Conservation (phyloP, 2,329 filamentous ascomycete species). For the Aspergillus amoenus region DNA sequence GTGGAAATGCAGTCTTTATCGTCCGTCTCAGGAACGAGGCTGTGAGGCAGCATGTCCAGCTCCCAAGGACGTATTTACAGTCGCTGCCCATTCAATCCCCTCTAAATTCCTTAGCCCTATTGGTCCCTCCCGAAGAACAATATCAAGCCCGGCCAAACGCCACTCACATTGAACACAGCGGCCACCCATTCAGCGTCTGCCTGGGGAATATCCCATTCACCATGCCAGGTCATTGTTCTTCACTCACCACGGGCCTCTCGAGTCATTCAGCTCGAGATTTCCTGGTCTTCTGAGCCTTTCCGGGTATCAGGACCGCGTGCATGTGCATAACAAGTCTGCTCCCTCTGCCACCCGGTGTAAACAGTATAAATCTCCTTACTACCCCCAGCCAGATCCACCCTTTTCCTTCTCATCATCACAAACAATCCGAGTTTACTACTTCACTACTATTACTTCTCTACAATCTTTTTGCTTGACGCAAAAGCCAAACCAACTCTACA, state of each 20-base stretch:
- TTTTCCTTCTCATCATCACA: background rate
- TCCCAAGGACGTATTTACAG: background rate
- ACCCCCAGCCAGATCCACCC: background rate
- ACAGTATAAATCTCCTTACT: background rate
- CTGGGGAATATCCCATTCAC: background rate
- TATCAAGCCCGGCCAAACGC: slow-evolving; percentile 6
- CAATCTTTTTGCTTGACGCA: slow-evolving; percentile 17
- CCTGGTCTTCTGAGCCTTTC: too few species aligned
- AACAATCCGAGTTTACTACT: background rate
- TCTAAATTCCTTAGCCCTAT: background rate
- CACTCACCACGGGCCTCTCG: too few species aligned
- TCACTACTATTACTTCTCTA: background rate
- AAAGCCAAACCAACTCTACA: slow-evolving; percentile 15
- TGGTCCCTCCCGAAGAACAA: slow-evolving; percentile 14
- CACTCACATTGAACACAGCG: background rate
- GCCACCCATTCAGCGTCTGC: background rate
- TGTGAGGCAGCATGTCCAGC: background rate
- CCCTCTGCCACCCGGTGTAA: too few species aligned
- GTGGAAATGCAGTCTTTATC: background rate
- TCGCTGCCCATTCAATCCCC: background rate
- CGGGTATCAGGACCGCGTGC: too few species aligned
- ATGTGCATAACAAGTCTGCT: too few species aligned
- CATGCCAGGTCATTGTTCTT: background rate
- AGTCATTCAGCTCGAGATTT: too few species aligned
- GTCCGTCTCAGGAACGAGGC: background rate